These are phyloP conservation scores for Uromyces viciae-fabae DNA, from an alignment of 1,284 basidiomycete genomes.

Conservation along the genomic window DNA sequence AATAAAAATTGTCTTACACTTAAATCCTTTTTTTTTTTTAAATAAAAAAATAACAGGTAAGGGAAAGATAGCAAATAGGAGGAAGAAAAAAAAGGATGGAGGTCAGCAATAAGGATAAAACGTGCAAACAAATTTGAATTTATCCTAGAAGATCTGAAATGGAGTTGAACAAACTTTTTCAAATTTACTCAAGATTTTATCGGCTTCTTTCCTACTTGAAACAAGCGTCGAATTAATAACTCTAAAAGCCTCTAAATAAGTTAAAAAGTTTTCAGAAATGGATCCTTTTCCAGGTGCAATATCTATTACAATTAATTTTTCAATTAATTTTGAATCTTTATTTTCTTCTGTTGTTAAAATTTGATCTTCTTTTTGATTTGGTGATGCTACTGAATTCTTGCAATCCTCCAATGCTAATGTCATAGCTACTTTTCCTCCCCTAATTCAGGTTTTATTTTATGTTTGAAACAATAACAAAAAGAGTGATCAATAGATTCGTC, in stretches of 20 bases:
- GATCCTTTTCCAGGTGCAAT: conserved; percentile 36
- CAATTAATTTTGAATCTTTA: not conserved
- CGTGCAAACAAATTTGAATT: not conserved
- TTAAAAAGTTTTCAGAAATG: conserved; percentile 28
- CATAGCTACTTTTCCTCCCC: conserved; percentile 46
- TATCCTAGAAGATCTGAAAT: not conserved
- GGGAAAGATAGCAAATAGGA: not conserved
- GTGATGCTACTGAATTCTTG: not conserved
- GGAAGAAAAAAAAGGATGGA: no score
- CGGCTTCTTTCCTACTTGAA: conserved; percentile 29
- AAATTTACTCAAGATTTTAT: conserved; percentile 38
- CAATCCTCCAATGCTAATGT: conserved; percentile 20
- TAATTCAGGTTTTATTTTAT: no score
- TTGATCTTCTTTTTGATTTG: no score
- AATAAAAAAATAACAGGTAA: not conserved
- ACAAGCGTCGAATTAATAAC: conserved; percentile 20
- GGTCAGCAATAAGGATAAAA: not conserved
- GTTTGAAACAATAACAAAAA: no score
- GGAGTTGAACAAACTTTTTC: not conserved
- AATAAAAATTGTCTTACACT: conserved; percentile 35
- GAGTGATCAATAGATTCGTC: no score
- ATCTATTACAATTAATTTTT: conserved; percentile 31
- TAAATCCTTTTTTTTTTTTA: conserved; percentile 33
- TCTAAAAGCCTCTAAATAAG: conserved; percentile 33
- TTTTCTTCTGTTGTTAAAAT: no score